Percentiles rank a stretch among this genome's conserved stretches.
Conservation (phyloP, 768 basidiomycete species). For the Trametes cinnabarina region DNA sequence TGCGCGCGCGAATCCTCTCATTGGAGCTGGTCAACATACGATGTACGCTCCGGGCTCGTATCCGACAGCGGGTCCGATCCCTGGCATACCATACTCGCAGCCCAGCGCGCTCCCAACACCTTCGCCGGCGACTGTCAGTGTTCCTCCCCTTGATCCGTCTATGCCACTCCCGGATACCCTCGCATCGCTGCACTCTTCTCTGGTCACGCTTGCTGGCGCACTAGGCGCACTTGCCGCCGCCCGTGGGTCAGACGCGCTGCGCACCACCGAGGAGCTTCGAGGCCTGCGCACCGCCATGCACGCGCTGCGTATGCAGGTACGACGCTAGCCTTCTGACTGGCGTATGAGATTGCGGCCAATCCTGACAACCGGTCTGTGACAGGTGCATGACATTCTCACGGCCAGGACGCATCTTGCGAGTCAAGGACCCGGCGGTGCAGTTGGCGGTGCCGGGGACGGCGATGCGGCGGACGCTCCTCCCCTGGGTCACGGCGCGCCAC, state of each 20-base stretch:
- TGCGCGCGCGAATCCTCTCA: not conserved
- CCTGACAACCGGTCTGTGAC: not conserved
- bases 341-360: not conserved
- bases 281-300: constrained; percentile 67
- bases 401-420: constrained; percentile 4
- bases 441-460: not conserved
- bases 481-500: constrained; percentile 1
- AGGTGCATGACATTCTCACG: constrained; percentile 24
- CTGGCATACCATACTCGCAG: constrained; percentile 1
- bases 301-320: constrained; percentile 76
- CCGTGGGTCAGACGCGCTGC: constrained; percentile 60
- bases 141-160: constrained; percentile 63
- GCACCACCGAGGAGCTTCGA: constrained; percentile 72
- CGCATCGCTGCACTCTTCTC: constrained; percentile 53
- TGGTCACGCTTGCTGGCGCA: constrained; percentile 57
- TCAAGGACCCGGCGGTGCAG: not conserved
- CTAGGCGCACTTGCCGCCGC: constrained; percentile 63
- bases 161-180: constrained; percentile 66
- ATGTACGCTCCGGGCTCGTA: not conserved
- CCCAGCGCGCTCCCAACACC: not conserved
- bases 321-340: constrained; percentile 17
- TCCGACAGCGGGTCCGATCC: not conserved
- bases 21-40: not conserved
- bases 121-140: constrained; percentile 29
- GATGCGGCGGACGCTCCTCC: not conserved